Evolutionary conservation across 139 green algal species (phyloP), one percentile per base, ranked within the genome.

Genomic region (Chlamydomonas urium): DNA sequence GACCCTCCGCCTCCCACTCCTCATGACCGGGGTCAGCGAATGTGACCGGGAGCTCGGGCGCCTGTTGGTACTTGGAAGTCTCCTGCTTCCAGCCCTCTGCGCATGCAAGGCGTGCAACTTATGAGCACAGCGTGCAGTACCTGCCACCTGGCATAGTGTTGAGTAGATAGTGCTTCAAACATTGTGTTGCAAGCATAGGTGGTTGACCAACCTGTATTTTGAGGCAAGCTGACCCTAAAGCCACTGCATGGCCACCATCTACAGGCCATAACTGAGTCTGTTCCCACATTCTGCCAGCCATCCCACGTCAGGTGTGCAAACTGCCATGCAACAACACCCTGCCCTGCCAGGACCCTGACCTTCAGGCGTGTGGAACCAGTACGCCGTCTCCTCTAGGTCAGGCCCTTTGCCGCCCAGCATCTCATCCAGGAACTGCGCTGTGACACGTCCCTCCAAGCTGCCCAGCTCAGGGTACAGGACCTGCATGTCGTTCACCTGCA

Each of bases 301-400:
- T n/a, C n/a, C n/a, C n/a, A n/a, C n/a, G n/a, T n/a, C n/a, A n/a
- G n/a, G n/a, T n/a, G n/a, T n/a, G n/a, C n/a, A n/a, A n/a, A n/a
- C n/a, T n/a, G n/a, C n/a, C n/a, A n/a, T n/a, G n/a, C n/a, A n/a
- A n/a, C n/a, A n/a, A n/a, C n/a, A n/a, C 42, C 42, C 42, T 50
- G 42, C 42, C 42, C 14, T 50, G 10, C 63, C n/a, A n/a, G n/a
- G n/a, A n/a, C n/a, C 4, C 72, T 0, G 47, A 85, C 79, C 68
- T 62, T 67, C 53, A 0, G 79, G 79, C 23, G 76, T 81, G 33
- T 76, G 69, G 69, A 85, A 85, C 79, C 79, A 85, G 72, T 85
- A 85, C 2, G 73, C 65, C 2, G 79, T 85, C 19, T 85, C 79
- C 31, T 71, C 67, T 19, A 82, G 50, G 71, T 81, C 75, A 5